Evolutionary conservation across 2,329 filamentous ascomycete genomes (phyloP).

Genomic region (Penicillium vulpinum): DNA sequence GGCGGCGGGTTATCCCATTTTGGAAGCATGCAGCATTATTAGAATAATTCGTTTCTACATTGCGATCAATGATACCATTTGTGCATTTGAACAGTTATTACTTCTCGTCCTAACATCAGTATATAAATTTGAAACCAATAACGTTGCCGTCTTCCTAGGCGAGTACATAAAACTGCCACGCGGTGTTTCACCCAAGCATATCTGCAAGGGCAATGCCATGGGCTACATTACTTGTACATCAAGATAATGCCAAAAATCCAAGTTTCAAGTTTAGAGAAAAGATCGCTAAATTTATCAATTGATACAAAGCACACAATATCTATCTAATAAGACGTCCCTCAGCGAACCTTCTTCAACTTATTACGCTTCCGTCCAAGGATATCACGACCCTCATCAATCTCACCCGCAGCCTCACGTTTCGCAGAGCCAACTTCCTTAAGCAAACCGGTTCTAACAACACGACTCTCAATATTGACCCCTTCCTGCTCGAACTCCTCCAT

Average conservation of each 20-base stretch:
- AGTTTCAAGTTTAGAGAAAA: not conserved
- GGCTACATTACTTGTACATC: not conserved
- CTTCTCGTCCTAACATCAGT: not conserved
- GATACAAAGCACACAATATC: not conserved
- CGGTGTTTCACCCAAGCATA: constrained; percentile 1
- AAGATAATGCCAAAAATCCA: not conserved
- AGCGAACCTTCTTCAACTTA: constrained; percentile 47
- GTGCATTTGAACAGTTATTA: constrained; percentile 1
- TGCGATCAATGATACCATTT: constrained; percentile 28
- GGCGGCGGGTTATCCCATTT: not conserved
- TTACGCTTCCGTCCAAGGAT: constrained; percentile 76
- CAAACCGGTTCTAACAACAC: constrained; percentile 74
- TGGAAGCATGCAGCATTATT: constrained; percentile 14
- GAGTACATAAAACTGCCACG: not conserved
- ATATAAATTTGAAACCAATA: not conserved
- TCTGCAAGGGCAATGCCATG: not conserved
- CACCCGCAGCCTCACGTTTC: constrained; percentile 85
- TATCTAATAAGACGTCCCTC: constrained; percentile 9
- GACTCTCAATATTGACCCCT: constrained; percentile 88
- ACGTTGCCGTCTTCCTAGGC: not conserved
- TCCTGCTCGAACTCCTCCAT: constrained; percentile 87
- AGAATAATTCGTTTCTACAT: constrained; percentile 12
- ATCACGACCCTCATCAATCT: constrained; percentile 89
- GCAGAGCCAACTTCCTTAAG: constrained; percentile 92
- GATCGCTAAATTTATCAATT: constrained; percentile 14